Base-by-base conservation (phyloP, 495 filamentous ascomycete genomes). In the Clavariopsis aquatica region DNA sequence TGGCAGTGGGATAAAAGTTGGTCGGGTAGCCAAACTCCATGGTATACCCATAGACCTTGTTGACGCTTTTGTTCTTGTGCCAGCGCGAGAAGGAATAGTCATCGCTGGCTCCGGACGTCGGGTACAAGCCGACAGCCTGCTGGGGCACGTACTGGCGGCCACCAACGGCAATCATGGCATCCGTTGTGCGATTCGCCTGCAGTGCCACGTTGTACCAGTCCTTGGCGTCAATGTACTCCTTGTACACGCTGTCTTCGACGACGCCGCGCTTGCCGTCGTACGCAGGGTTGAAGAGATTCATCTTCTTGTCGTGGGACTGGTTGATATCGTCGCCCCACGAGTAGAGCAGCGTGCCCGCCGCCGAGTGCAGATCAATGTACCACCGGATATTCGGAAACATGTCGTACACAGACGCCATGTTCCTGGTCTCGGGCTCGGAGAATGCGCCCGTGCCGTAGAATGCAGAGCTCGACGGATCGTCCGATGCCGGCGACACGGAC, bases 391-490 rank as follows among this genome's bases (percentile, higher is more conserved):
- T 76, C 43, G 66, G 43, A 65, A 74, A 79, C 52, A 66, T 65
- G 57, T 77, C 76, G 53, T 78, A 71, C n/a, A 75, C 60, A 49
- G 68, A 78, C 26, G 68, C 71, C 41, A 75, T 60, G 65, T 71
- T 73, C 59, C 73, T 67, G 28, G 72, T 81, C 69, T 87, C 85
- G 24, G 82, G 76, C n/a, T 84, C 75, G 36, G 78, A 80, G 38
- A 73, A 75, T 0, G 74, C 73, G 5, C 76, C 70, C 13, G 59
- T 54, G 13, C 85, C 85, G 59, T 77, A 78, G 71, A 79, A 88
- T 12, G 77, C 77, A 67, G 86, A 77, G 23, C 69, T 73, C 64
- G 80, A 79, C 5, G 83, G 81, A 60, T 79, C 64, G 4, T 81
- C 79, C 0, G 82, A 85, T 9, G 75, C 75, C 15, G 70, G 64